Evolutionary conservation across 1,139 yeast species (phyloP).

Genomic region (Wickerhamomyces sp.): DNA sequence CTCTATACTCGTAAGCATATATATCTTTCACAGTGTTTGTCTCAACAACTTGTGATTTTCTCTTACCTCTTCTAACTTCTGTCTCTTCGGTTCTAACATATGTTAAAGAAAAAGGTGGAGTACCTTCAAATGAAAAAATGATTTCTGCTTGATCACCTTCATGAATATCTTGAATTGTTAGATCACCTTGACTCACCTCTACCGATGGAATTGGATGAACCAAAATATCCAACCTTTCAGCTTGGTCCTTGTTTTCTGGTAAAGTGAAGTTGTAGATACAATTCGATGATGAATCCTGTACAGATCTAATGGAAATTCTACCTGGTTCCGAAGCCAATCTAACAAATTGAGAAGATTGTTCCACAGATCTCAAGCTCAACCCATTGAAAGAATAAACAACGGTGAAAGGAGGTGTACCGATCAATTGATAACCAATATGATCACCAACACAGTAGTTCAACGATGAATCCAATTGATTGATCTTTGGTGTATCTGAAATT

Average conservation of each 20-base stretch:
- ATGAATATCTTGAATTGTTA: conserved; percentile 74
- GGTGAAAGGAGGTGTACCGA: conserved; percentile 77
- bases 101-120: conserved; percentile 61
- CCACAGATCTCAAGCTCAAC: conserved; percentile 51
- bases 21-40: conserved; percentile 72
- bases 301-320: conserved; percentile 53
- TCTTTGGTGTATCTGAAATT: conserved; percentile 74
- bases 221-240: conserved; percentile 41
- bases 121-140: conserved; percentile 60
- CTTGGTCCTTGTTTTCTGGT: conserved; percentile 30
- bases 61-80: conserved; percentile 27
- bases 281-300: conserved; percentile 72
- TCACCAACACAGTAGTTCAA: conserved; percentile 87
- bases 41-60: conserved; percentile 57
- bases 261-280: conserved; percentile 61
- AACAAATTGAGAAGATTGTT: conserved; percentile 49
- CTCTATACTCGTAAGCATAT: conserved; percentile 59
- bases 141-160: conserved; percentile 85
- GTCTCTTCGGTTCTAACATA: conserved; percentile 46
- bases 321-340: conserved; percentile 86
- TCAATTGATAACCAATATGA: conserved; percentile 66
- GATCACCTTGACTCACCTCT: conserved; percentile 75
- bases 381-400: conserved; percentile 72
- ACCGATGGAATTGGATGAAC: conserved; percentile 88
- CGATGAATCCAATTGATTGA: conserved; percentile 37